phyloP scores from a whole-genome alignment of 345 rosid genomes.

The Triadica sebifera region DNA sequence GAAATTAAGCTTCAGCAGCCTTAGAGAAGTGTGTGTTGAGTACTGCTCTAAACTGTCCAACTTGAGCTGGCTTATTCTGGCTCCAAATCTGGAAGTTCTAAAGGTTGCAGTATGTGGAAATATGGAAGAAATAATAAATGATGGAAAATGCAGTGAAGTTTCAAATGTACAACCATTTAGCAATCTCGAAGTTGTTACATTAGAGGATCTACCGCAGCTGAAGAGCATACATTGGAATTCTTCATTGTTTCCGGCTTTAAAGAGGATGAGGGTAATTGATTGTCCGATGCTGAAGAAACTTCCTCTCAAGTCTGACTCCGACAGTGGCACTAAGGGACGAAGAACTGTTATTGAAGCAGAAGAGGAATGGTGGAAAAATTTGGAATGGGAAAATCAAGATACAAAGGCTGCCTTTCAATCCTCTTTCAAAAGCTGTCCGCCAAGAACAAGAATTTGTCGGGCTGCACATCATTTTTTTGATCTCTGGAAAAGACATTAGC shows the following conservation, averaged over 20 bases:
- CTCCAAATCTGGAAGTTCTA: conserved; percentile 14
- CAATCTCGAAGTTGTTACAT: conserved; percentile 7
- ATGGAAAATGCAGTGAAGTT: not conserved
- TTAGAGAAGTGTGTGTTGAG: not conserved
- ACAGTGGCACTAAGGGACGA: not conserved
- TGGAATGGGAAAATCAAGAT: conserved; percentile 23
- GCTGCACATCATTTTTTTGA: too few relatives aligned
- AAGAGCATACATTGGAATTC: conserved; percentile 6
- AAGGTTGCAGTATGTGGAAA: conserved; percentile 7
- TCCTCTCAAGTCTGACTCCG: conserved; percentile 8
- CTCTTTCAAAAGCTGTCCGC: conserved; percentile 11
- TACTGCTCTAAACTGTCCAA: conserved; percentile 9
- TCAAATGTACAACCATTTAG: not conserved
- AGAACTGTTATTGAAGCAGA: conserved; percentile 12
- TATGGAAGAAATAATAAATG: conserved; percentile 7
- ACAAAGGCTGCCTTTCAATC: conserved; percentile 2
- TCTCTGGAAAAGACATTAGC: too few relatives aligned
- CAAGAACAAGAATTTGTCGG: too few relatives aligned
- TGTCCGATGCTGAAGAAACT: conserved; percentile 18
- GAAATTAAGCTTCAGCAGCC: conserved; percentile 8
- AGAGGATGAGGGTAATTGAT: not conserved
- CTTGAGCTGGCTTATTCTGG: conserved; percentile 15
- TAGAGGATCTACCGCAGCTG: conserved; percentile 9
- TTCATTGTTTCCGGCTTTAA: conserved; percentile 14
- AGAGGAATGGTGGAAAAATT: conserved; percentile 12